Evolutionary conservation across 2,329 filamentous ascomycete genomes (phyloP), one percentile per base, ranked within the genome.

Genomic region (Colletotrichum sp.): DNA sequence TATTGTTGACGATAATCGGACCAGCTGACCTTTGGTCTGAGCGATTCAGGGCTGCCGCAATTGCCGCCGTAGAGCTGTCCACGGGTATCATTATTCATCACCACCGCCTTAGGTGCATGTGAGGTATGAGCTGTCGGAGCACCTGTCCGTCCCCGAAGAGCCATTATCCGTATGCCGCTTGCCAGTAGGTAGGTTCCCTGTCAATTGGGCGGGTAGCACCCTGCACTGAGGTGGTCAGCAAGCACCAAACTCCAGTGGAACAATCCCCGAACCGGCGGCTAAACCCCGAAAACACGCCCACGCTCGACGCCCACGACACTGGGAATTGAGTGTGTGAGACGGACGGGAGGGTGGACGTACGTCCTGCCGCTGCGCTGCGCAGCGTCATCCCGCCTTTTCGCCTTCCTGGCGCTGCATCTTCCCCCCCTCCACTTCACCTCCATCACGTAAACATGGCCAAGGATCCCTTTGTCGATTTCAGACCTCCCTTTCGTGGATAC

Each of bases 231-330:
- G 24, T 62, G 59, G 59, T 16, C 30, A 63, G 59, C 59, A 63
- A 63, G 21, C 28, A 57, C 69, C 44, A 52, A 34, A 39, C 52
- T 59, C 21, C 21, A 49, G 55, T 60, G 34, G 62, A 30, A 28
- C 63, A 72, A 72, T 71, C 71, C 44, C 74, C 74, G 74, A 76
- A 76, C 8, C 34, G 8, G n/a, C 59, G 59, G 62, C 57, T 76
- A 74, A 76, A 65, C 57, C 59, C 74, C 74, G 74, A 76, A 74
- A 75, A 64, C 28, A 70, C 72, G 62, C 44, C 44, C 44, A 52
- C 44, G 44, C 44, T 21, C 44, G 44, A 52, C 44, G 44, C 44
- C 44, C 44, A 21, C 44, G n/a, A 52, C 44, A 21, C 44, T 52
- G 18, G 39, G 39, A 49, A 49, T 49, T 49, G 18, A 49, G 39